Evolutionary conservation across 2,329 filamentous ascomycete genomes (phyloP).

Genomic region (Alternaria burnsii): DNA sequence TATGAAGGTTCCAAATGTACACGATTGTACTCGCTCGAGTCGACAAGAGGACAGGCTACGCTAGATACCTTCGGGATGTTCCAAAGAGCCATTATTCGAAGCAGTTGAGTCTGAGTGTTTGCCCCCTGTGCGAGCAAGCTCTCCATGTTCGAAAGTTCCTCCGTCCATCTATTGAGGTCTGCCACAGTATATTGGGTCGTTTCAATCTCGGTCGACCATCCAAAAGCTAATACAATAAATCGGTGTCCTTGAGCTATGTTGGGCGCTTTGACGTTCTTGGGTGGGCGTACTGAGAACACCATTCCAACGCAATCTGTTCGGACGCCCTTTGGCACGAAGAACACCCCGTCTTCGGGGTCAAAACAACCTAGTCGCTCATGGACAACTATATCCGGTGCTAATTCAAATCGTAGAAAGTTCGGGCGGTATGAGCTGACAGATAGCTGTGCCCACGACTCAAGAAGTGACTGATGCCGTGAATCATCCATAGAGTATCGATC

Average conservation of each 20-base stretch:
- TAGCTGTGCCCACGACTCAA: neutral
- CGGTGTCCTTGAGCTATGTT: neutral
- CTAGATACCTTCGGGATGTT: neutral
- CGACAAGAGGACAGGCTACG: neutral
- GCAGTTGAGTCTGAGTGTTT: neutral
- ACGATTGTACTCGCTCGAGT: no score
- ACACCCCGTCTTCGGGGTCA: neutral
- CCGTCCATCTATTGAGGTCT: neutral
- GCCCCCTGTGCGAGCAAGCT: neutral
- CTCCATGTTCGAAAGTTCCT: neutral
- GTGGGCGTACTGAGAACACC: neutral
- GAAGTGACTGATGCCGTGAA: neutral
- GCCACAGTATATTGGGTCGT: neutral
- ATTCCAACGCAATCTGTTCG: neutral
- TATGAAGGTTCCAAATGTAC: no score
- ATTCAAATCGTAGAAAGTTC: neutral
- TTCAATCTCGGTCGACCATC: neutral
- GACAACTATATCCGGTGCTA: neutral
- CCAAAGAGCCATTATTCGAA: neutral
- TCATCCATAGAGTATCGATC: neutral
- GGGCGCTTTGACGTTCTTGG: neutral
- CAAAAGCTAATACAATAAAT: neutral
- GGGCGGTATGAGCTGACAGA: neutral
- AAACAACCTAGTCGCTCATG: neutral
- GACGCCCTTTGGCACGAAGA: neutral